Base-by-base conservation (phyloP, 1,284 basidiomycete species). In the Puccinia hordei region DNA sequence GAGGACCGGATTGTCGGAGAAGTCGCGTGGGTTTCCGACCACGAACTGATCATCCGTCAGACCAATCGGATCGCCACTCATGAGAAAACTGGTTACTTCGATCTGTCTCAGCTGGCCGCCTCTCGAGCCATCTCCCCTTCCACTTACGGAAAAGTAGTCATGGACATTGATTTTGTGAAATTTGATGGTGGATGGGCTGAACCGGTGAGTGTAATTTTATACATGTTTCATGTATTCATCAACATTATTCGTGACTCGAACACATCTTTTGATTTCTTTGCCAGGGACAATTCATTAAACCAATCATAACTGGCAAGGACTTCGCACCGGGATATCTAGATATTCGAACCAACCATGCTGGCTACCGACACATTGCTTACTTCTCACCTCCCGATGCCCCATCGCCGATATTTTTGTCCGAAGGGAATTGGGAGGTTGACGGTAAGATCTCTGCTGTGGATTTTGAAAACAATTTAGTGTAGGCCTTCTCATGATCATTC, bases 181-280 rank as follows among this genome's bases (percentile, higher is more conserved):
- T 91, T 91, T 0, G 95, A 96, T 84, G 90, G 91, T 59, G 96
- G 96, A 0, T 98, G 96, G 95, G 94, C 98, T 83, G 93, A 97
- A 73, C 85, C 87, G 81, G 87, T 87, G 30, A 77, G 86, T 83
- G 17, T 12, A 41, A 41, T 12, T 41, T n/a, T 2, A 41, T 30
- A 33, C 17, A 30, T 57, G 53, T 57, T 57, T 27, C n/a, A n/a
- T n/a, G 27, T 30, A 1, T 22, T 51, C 24, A 12, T 63, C 19
- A 41, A 19, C 30, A 0, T 82, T 73, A 5, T 35, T 30, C 44
- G 46, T 27, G 30, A 9, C n/a, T 57, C 49, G 27, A 69, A 12
- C 33, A 53, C 12, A 44, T 49, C 65, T 24, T 13, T 59, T 44
- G 12, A 19, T 57, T 46, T n/a, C 12, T 44, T 49, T 44, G 5